Base-by-base conservation (phyloP, 2,329 filamentous ascomycete genomes). In the Trichophyton simii region DNA sequence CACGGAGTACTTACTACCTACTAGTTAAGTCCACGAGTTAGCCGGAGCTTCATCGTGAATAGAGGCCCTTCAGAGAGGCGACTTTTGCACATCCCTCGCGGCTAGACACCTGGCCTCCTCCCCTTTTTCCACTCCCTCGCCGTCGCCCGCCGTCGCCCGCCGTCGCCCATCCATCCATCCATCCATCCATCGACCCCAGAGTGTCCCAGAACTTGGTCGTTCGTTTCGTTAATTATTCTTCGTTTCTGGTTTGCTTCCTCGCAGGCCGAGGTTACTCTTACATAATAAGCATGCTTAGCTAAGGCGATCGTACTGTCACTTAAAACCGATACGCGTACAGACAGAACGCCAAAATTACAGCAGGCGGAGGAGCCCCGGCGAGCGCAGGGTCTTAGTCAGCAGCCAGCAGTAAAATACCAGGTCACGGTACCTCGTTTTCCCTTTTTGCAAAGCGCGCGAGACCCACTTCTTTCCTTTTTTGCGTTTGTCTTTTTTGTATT, bases 381-480 rank as follows among this genome's bases (percentile, higher is more conserved):
- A 28, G 6, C 1, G 15, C 22, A 25, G 18, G 1, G 11, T 2
- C 22, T 54, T n/a, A 31, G 50, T 54, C 50, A 54, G 20, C 50
- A 34, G 22, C 9, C 18, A 48, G 44, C 20, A 25, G 44, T 25
- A 48, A 48, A 13, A 22, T 48, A 54, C 50, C 22, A 28, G 50
- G 50, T 54, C 50, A 54, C 50, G 50, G 50, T 54, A 54, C 50
- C 50, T 54, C 50, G 50, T 54, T 54, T 54, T 54, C 50, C 34
- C 11, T 38, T 38, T 38, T 38, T 38, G 34, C 34, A 38, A 13
- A 38, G 34, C 9, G 34, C 34, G 34, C 28, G 11, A 11, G 34
- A 13, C 34, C 34, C 34, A 38, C 34, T 54, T 54, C 50, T 54
- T 54, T 25, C 50, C 28, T 34, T 28, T 13, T 54, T 34, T 54